phyloP scores from a whole-genome alignment of 164 flowering plant genomes.

The Echeveria elegans region DNA sequence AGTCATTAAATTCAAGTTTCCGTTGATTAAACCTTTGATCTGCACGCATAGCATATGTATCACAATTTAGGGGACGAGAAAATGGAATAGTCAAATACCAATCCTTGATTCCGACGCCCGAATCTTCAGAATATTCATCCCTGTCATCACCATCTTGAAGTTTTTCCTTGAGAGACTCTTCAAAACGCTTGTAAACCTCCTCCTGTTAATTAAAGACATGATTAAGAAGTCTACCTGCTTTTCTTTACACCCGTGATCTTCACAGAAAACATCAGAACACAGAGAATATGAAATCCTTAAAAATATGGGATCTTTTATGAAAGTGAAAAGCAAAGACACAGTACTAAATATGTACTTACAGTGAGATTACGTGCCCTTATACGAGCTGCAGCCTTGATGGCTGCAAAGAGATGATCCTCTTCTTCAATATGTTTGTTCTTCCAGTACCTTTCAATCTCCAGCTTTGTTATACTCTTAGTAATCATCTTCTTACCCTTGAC shows the following conservation, averaged over 20 bases:
- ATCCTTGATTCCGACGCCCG: constrained; percentile 63
- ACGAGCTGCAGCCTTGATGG: constrained; percentile 76
- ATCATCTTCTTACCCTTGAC: constrained; percentile 6
- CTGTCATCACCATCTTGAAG: background rate
- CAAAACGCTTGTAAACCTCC: constrained; percentile 45
- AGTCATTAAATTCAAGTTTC: background rate
- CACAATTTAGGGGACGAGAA: background rate
- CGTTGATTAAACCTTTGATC: background rate
- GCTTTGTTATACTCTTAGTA: constrained; percentile 42
- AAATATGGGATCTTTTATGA: no score
- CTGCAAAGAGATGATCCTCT: constrained; percentile 69
- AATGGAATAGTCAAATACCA: constrained; percentile 32
- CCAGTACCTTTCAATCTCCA: constrained; percentile 67
- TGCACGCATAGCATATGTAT: background rate
- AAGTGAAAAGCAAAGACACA: no score
- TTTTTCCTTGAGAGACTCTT: constrained; percentile 32
- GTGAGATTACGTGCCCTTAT: constrained; percentile 47
- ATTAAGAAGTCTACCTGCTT: background rate
- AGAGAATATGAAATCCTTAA: background rate
- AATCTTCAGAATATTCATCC: constrained; percentile 21
- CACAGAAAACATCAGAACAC: background rate
- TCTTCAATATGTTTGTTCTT: constrained; percentile 49
- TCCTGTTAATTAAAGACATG: constrained; percentile 29
- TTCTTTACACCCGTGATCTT: background rate
- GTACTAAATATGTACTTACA: constrained; percentile 19